Conservation (phyloP, 495 filamentous ascomycete genomes). For the Choiromyces venosus region DNA sequence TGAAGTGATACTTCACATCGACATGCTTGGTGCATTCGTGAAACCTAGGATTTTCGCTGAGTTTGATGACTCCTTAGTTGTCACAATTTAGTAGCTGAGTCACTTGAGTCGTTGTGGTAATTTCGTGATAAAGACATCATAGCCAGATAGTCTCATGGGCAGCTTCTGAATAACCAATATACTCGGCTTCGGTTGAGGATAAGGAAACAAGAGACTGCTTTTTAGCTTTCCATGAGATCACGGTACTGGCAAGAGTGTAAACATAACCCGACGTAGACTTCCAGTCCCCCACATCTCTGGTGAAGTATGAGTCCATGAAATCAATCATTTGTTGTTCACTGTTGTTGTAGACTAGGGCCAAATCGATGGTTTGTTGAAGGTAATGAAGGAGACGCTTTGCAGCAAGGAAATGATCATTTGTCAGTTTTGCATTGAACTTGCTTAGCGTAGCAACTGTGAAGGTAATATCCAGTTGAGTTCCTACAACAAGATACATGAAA, state of each 20-base stretch:
- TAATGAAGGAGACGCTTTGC: constrained; percentile 31
- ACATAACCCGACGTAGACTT: constrained; percentile 29
- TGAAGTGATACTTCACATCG: too few relatives aligned
- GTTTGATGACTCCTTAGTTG: too few relatives aligned
- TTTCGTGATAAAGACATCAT: too few relatives aligned
- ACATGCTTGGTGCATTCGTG: too few relatives aligned
- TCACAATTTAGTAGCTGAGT: too few relatives aligned
- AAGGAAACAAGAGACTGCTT: too few relatives aligned
- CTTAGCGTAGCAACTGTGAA: constrained; percentile 20
- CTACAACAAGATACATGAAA: constrained; percentile 37
- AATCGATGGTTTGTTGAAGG: constrained; percentile 8
- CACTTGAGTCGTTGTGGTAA: too few relatives aligned
- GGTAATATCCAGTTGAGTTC: constrained; percentile 35
- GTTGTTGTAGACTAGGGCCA: not conserved
- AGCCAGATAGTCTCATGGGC: too few relatives aligned
- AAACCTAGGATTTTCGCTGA: too few relatives aligned
- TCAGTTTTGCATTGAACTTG: constrained; percentile 1
- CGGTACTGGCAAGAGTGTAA: constrained; percentile 13
- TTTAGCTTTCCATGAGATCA: too few relatives aligned
- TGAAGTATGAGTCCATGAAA: constrained; percentile 21
- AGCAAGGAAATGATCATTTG: constrained; percentile 7
- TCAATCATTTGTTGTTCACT: not conserved
- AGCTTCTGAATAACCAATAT: too few relatives aligned
- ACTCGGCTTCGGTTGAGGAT: too few relatives aligned
- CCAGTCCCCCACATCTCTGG: constrained; percentile 11